phyloP scores from a whole-genome alignment of 495 filamentous ascomycete species.

The Cercophora sp. region DNA sequence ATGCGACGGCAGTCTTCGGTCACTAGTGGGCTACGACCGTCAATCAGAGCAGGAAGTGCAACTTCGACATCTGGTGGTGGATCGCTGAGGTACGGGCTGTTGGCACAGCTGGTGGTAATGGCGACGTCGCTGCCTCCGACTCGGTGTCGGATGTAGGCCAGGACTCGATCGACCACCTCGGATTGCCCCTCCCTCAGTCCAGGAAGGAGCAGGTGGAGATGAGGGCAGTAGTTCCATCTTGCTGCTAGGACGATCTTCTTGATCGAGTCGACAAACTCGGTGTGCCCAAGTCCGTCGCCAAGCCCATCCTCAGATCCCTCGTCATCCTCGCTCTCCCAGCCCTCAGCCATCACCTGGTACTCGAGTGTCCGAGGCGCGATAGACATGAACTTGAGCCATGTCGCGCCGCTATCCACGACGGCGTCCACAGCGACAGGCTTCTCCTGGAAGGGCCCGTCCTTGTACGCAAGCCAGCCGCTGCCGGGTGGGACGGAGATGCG shows the following conservation, averaged over 20 bases:
- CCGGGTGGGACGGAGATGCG: slow-evolving; percentile 15
- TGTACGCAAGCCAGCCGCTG: slow-evolving; percentile 23
- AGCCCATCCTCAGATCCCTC: slow-evolving; percentile 14
- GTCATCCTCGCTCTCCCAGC: slow-evolving; percentile 25
- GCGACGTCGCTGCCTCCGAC: slow-evolving; percentile 19
- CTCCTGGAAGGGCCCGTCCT: slow-evolving; percentile 27
- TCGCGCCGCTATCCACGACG: slow-evolving; percentile 29
- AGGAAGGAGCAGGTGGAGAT: slow-evolving; percentile 24
- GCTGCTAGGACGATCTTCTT: slow-evolving; percentile 26
- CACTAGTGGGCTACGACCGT: slow-evolving; percentile 19
- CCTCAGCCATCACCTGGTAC: slow-evolving; percentile 29
- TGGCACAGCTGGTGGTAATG: slow-evolving; percentile 26
- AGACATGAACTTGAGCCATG: slow-evolving; percentile 32
- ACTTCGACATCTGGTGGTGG: slow-evolving; percentile 14
- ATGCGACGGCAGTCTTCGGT: slow-evolving; percentile 25
- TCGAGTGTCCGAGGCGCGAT: slow-evolving; percentile 24
- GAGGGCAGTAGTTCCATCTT: slow-evolving; percentile 32
- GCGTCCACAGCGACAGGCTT: slow-evolving; percentile 24
- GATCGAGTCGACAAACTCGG: slow-evolving; percentile 26
- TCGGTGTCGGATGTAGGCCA: slow-evolving; percentile 17
- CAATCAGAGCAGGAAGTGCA: slow-evolving; percentile 21
- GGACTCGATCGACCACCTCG: slow-evolving; percentile 22
- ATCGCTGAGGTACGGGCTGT: slow-evolving; percentile 19
- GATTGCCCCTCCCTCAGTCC: slow-evolving; percentile 25
- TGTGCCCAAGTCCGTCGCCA: slow-evolving; percentile 21